phyloP scores from a whole-genome alignment of 352 stramenopile genomes.

The Globisporangium radiosum region DNA sequence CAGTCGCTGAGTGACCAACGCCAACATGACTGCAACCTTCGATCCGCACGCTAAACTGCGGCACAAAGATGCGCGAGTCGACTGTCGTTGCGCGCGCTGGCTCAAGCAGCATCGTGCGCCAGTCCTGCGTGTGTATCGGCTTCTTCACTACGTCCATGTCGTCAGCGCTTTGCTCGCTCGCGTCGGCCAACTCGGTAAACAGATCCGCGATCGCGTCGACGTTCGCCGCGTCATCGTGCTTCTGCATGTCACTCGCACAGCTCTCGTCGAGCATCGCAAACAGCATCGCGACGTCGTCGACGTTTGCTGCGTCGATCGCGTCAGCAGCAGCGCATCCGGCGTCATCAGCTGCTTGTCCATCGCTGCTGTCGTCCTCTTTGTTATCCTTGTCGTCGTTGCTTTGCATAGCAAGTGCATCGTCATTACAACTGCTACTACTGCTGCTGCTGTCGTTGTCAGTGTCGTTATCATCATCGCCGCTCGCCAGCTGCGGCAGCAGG shows the following conservation, averaged over 20 bases:
- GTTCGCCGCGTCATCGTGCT: constrained; percentile 12
- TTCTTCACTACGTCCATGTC: neutral
- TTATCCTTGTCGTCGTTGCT: constrained; percentile 10
- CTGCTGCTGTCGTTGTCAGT: neutral
- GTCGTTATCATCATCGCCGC: neutral
- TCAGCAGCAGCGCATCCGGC: neutral
- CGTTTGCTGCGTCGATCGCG: neutral
- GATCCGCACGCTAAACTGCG: constrained; percentile 44
- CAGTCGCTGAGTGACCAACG: neutral
- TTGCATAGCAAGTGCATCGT: neutral
- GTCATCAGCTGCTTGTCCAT: constrained; percentile 7
- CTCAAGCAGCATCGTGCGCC: constrained; percentile 27
- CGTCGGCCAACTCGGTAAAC: constrained; percentile 21
- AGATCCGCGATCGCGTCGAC: constrained; percentile 17
- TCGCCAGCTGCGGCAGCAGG: neutral
- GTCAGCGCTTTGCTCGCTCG: constrained; percentile 1
- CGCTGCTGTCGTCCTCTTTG: constrained; percentile 23
- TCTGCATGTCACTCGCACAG: neutral
- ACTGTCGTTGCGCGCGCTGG: constrained; percentile 26
- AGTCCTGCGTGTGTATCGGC: neutral
- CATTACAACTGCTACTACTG: too few relatives aligned
- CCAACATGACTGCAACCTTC: constrained; percentile 15
- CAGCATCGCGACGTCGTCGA: constrained; percentile 1
- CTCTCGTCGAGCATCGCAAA: constrained; percentile 3
- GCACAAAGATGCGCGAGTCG: constrained; percentile 51